A percentile compares a stretch with the other conserved stretches of the same genome.
Conservation (phyloP, 768 basidiomycete genomes). For the Podaxis sp. region DNA sequence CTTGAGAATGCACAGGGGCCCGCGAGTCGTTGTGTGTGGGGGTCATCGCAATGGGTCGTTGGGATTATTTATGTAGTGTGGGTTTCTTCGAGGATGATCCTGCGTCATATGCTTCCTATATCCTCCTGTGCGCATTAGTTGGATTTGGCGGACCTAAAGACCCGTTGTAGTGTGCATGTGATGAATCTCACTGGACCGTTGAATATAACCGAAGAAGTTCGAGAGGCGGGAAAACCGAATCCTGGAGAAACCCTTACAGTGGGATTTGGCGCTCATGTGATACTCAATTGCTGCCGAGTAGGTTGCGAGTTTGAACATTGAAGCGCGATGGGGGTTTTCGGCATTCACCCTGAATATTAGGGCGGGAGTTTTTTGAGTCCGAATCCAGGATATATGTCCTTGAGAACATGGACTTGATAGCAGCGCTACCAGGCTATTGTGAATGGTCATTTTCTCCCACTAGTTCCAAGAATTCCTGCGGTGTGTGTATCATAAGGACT, state of each 20-base stretch:
- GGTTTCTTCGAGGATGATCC: conserved; percentile 11
- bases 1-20: too few species aligned
- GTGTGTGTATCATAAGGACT: not conserved
- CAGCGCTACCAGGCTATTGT: not conserved
- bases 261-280: not conserved
- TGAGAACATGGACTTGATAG: too few species aligned
- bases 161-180: not conserved
- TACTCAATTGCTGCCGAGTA: not conserved
- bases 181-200: not conserved
- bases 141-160: not conserved
- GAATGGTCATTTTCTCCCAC: not conserved
- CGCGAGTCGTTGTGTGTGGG: not conserved
- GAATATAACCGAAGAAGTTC: not conserved
- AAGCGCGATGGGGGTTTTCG: not conserved
- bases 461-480: not conserved
- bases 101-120: not conserved
- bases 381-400: not conserved
- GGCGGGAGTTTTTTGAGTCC: not conserved
- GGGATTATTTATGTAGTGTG: not conserved
- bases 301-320: not conserved
- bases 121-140: not conserved
- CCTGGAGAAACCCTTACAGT: not conserved
- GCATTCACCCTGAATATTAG: not conserved
- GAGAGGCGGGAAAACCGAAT: not conserved
- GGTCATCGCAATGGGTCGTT: not conserved